Percentiles rank a stretch among this genome's conserved stretches.
phyloP scores from a whole-genome alignment of 2,329 filamentous ascomycete genomes.

The Pochonia chlamydosporia region DNA sequence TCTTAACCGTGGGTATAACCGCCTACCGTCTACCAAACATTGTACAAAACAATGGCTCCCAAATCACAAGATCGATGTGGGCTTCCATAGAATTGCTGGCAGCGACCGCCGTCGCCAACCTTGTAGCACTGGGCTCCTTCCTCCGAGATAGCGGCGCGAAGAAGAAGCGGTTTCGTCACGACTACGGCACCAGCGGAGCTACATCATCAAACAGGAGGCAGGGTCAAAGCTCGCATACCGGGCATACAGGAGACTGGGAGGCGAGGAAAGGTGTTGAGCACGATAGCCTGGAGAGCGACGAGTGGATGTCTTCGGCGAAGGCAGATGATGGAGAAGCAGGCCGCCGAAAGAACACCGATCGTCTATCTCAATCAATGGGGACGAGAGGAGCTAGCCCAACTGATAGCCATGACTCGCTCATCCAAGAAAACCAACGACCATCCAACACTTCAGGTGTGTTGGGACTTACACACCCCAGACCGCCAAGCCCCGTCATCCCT shows the following conservation, averaged over 20 bases:
- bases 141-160: conserved; percentile 82
- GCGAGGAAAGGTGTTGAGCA: conserved; percentile 5
- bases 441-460: background rate
- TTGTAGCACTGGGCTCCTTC: conserved; percentile 82
- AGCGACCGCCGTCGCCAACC: conserved; percentile 77
- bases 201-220: conserved; percentile 18
- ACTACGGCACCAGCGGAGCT: conserved; percentile 27
- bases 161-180: conserved; percentile 70
- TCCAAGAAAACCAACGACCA: conserved; percentile 1
- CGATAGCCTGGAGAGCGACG: conserved; percentile 8
- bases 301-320: conserved; percentile 5
- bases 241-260: conserved; percentile 13
- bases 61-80: conserved; percentile 78
- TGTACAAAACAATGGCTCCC: conserved; percentile 59
- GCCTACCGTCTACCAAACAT: conserved; percentile 70
- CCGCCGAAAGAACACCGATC: background rate
- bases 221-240: conserved; percentile 12
- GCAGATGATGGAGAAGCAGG: background rate
- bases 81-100: conserved; percentile 85
- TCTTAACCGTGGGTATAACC: conserved; percentile 70
- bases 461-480: background rate
- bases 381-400: conserved; percentile 18
- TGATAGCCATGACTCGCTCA: conserved; percentile 22
- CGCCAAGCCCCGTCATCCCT: background rate
- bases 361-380: conserved; percentile 12